A percentile compares a stretch with the other conserved stretches of the same genome.
Evolutionary conservation across 1,139 yeast species (phyloP).

Genomic region (Hansenula lynferdii): DNA sequence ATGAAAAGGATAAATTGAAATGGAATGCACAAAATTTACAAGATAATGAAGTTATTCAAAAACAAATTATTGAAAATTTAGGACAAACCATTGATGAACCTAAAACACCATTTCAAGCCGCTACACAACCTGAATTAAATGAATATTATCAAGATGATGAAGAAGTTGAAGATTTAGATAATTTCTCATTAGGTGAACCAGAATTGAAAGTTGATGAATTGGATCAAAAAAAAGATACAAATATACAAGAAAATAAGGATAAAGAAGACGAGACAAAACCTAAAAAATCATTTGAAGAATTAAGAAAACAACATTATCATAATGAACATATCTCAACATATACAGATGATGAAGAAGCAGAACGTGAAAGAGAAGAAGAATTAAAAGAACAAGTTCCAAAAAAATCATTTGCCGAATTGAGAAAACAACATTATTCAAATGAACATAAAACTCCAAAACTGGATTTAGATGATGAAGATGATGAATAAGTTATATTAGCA

Average conservation of each 20-base stretch:
- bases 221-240: slow-evolving; percentile 18
- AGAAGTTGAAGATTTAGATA: slow-evolving; percentile 44
- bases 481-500: background rate
- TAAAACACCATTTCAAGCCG: slow-evolving; percentile 95
- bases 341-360: slow-evolving; percentile 2
- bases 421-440: slow-evolving; percentile 19
- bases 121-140: slow-evolving; percentile 79
- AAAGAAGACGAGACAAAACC: slow-evolving; percentile 23
- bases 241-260: slow-evolving; percentile 21
- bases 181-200: slow-evolving; percentile 53
- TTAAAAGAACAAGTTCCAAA: slow-evolving; percentile 5
- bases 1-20: slow-evolving; percentile 40
- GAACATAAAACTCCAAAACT: slow-evolving; percentile 9
- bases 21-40: slow-evolving; percentile 71
- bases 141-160: slow-evolving; percentile 77
- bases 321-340: slow-evolving; percentile 12
- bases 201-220: slow-evolving; percentile 27
- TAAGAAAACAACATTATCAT: slow-evolving; percentile 20
- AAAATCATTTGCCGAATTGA: slow-evolving; percentile 20
- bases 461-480: slow-evolving; percentile 5
- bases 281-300: slow-evolving; percentile 20
- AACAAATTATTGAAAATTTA: slow-evolving; percentile 32
- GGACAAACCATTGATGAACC: slow-evolving; percentile 78
- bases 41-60: slow-evolving; percentile 45
- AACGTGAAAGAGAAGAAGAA: slow-evolving; percentile 4